Evolutionary conservation across 1,284 basidiomycete genomes (phyloP).

Genomic region (Clitocybe nebularis): DNA sequence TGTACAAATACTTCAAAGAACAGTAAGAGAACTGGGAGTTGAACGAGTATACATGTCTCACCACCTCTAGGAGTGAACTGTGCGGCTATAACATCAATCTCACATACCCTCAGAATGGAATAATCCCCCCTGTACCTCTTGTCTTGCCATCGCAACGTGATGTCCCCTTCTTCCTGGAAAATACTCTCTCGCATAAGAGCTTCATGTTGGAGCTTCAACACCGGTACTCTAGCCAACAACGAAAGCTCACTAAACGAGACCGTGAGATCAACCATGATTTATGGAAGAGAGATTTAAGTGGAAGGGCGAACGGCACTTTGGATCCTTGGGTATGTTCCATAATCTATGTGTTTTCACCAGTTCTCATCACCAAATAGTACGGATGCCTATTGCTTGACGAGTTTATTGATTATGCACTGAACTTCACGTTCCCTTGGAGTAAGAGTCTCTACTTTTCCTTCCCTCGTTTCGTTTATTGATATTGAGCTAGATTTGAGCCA

Average conservation of each 20-base stretch:
- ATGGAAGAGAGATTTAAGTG: slow-evolving; percentile 43
- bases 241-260: slow-evolving; percentile 24
- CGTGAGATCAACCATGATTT: slow-evolving; percentile 18
- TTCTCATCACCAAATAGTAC: slow-evolving; percentile 33
- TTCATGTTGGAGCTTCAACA: slow-evolving; percentile 27
- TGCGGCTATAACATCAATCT: slow-evolving; percentile 68
- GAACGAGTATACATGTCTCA: background rate
- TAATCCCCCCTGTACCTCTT: slow-evolving; percentile 45
- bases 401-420: slow-evolving; percentile 56
- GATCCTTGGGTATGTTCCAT: slow-evolving; percentile 41
- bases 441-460: slow-evolving; percentile 21
- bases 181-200: slow-evolving; percentile 15
- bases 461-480: background rate
- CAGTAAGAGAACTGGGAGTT: slow-evolving; percentile 56
- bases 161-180: slow-evolving; percentile 22
- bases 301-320: slow-evolving; percentile 44
- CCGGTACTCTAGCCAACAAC: slow-evolving; percentile 20
- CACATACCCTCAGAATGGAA: slow-evolving; percentile 61
- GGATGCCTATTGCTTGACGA: slow-evolving; percentile 52
- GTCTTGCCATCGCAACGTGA: slow-evolving; percentile 29
- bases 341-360: background rate
- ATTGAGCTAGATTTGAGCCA: slow-evolving; percentile 30
- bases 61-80: slow-evolving; percentile 42
- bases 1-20: slow-evolving; percentile 62
- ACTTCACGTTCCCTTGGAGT: slow-evolving; percentile 68